Evolutionary conservation across 345 rosid species (phyloP), one percentile per base, ranked within the genome.

Genomic region (Sisymbrium altissimum): DNA sequence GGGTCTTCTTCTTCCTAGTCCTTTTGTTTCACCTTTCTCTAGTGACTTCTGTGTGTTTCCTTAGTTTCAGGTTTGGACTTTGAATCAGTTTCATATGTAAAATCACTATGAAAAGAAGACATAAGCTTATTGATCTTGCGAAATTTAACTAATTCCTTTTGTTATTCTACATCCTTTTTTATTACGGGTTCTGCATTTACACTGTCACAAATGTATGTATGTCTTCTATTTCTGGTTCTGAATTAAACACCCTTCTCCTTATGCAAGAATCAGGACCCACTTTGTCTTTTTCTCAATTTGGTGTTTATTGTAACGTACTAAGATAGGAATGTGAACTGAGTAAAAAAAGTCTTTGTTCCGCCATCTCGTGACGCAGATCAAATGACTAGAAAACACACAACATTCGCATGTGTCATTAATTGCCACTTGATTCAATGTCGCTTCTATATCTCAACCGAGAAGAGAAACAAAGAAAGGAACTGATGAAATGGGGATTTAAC

Each of bases 31-130:
- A 14, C 14, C 45, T 29, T 15, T 27, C 35, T 53, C 0, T 54
- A 1, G 38, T 27, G 33, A 27, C 54, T 48, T 65, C 58, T 75
- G 68, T 58, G 23, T 56, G 15, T 52, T 35, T 53, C 17, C 25
- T 64, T 83, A 62, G 75, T 80, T 78, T 77, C 73, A 68, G 79
- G 81, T 71, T 83, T 81, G 72, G 73, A 52, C 33, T 52, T n/a
- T 29, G 43, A 68, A 77, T 76, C 78, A 81, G 53, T 40, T 49
- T 45, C 81, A 80, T 78, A 79, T 72, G 81, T 80, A 71, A 74
- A 71, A 77, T 61, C 76, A 68, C 36, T 84, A 3, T 30, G 38
- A 14, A 14, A 55, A 7, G 25, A 74, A 80, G 72, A 83, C 68
- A 13, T 43, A 33, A 78, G 78, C 7, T 62, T 18, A 7, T 43